Percentiles rank a stretch among this genome's conserved stretches.
Evolutionary conservation across 1,284 basidiomycete species (phyloP).

Genomic region (Trametes versicolor): DNA sequence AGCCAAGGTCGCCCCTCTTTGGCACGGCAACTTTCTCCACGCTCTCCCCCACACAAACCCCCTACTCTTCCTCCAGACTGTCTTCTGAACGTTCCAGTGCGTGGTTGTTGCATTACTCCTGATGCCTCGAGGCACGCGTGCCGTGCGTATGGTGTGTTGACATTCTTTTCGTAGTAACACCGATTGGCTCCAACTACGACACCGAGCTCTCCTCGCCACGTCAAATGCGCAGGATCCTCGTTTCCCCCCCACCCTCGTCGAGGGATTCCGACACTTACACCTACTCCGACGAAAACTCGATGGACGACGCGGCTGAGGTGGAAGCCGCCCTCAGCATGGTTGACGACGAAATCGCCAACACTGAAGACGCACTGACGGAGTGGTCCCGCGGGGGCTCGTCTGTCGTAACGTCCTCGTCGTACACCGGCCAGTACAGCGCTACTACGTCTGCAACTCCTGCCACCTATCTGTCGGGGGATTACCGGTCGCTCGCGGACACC

Average conservation of each 20-base stretch:
- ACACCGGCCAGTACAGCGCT: conserved; percentile 33
- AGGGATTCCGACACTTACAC: conserved; percentile 45
- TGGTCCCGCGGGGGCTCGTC: conserved; percentile 55
- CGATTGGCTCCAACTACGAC: conserved; percentile 49
- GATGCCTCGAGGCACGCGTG: conserved; percentile 9
- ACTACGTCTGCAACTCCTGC: conserved; percentile 31
- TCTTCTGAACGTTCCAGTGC: conserved; percentile 42
- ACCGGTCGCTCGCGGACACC: conserved; percentile 34
- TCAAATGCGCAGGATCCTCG: conserved; percentile 51
- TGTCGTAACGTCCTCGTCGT: conserved; percentile 36
- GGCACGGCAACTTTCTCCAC: conserved; percentile 62
- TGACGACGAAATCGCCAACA: conserved; percentile 69
- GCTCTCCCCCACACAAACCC: conserved; percentile 53
- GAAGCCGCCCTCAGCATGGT: conserved; percentile 71
- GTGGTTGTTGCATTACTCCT: neutral
- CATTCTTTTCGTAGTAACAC: conserved; percentile 40
- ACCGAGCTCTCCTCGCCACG: conserved; percentile 50
- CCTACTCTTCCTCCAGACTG: conserved; percentile 55
- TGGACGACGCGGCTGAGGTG: conserved; percentile 63
- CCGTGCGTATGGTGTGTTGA: neutral
- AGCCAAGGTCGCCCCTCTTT: conserved; percentile 55
- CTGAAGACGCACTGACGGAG: conserved; percentile 67
- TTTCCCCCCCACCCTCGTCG: conserved; percentile 50
- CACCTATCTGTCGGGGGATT: conserved; percentile 32
- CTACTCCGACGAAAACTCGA: conserved; percentile 56